Evolutionary conservation across 2,329 filamentous ascomycete genomes (phyloP).

Genomic region (Intubia oerlemansii): DNA sequence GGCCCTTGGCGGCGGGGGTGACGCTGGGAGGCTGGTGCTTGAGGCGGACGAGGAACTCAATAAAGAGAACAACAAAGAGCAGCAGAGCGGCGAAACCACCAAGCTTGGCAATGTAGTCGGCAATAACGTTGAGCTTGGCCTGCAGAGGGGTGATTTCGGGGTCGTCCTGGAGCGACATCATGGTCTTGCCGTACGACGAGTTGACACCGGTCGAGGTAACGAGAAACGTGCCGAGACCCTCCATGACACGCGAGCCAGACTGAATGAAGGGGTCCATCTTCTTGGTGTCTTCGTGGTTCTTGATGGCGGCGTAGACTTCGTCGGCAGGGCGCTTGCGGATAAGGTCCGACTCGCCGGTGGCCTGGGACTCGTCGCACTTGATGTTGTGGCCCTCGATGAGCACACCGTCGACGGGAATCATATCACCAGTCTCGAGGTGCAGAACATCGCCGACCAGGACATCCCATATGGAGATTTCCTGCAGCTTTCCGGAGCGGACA

Average conservation of each 20-base stretch:
- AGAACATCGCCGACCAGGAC: conserved; percentile 49
- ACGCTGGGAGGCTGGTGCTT: conserved; percentile 22
- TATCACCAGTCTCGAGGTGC: conserved; percentile 52
- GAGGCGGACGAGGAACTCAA: conserved; percentile 60
- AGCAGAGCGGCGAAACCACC: conserved; percentile 58
- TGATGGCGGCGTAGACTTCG: conserved; percentile 48
- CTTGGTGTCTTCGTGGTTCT: conserved; percentile 40
- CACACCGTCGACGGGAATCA: conserved; percentile 53
- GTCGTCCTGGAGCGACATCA: conserved; percentile 52
- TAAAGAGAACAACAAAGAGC: conserved; percentile 68
- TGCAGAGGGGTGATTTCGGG: conserved; percentile 59
- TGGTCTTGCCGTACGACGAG: conserved; percentile 54
- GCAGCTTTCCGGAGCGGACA: conserved; percentile 46
- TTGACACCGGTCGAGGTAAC: conserved; percentile 53
- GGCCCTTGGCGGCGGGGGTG: conserved; percentile 52
- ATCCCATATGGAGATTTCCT: conserved; percentile 49
- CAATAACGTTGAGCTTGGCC: conserved; percentile 53
- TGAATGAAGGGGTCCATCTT: conserved; percentile 74
- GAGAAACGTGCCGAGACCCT: conserved; percentile 55
- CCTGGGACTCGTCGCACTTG: conserved; percentile 59
- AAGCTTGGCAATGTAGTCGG: conserved; percentile 57
- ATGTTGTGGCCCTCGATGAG: conserved; percentile 53
- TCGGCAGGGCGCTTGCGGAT: conserved; percentile 46
- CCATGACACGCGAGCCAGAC: conserved; percentile 59
- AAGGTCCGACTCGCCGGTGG: conserved; percentile 60